Evolutionary conservation across 2,329 filamentous ascomycete species (phyloP).

Genomic region (Fusarium udum): DNA sequence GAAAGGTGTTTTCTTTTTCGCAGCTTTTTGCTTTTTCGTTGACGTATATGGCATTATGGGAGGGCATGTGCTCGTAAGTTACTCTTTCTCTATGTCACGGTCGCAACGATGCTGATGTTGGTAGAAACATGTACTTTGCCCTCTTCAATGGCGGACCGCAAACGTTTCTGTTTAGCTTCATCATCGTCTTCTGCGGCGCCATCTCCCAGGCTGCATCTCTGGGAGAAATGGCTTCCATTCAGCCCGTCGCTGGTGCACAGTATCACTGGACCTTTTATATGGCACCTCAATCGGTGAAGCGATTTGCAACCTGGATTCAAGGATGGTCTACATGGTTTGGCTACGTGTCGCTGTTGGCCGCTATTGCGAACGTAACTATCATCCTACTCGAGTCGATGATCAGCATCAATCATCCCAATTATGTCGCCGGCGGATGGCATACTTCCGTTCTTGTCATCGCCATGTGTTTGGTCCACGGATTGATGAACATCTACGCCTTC

Average conservation of each 20-base stretch:
- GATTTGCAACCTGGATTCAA: slow-evolving; percentile 40
- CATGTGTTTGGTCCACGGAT: slow-evolving; percentile 37
- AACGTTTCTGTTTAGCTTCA: slow-evolving; percentile 40
- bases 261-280: slow-evolving; percentile 42
- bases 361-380: slow-evolving; percentile 41
- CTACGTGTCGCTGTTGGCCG: slow-evolving; percentile 37
- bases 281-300: slow-evolving; percentile 24
- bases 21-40: slow-evolving; percentile 41
- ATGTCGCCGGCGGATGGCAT: slow-evolving; percentile 39
- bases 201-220: slow-evolving; percentile 37
- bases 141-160: slow-evolving; percentile 39
- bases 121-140: slow-evolving; percentile 42
- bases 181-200: slow-evolving; percentile 40
- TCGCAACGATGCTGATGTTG: background rate
- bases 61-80: slow-evolving; percentile 41
- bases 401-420: slow-evolving; percentile 34
- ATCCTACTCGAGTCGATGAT: slow-evolving; percentile 43
- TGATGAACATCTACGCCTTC: slow-evolving; percentile 39
- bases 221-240: slow-evolving; percentile 41
- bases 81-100: fast-evolving
- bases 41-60: slow-evolving; percentile 41
- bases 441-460: slow-evolving; percentile 39
- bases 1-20: slow-evolving; percentile 39
- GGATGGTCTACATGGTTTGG: slow-evolving; percentile 42
- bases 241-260: slow-evolving; percentile 36